Conservation (phyloP, 1,284 basidiomycete species). For the Acaromyces ingoldii region DNA sequence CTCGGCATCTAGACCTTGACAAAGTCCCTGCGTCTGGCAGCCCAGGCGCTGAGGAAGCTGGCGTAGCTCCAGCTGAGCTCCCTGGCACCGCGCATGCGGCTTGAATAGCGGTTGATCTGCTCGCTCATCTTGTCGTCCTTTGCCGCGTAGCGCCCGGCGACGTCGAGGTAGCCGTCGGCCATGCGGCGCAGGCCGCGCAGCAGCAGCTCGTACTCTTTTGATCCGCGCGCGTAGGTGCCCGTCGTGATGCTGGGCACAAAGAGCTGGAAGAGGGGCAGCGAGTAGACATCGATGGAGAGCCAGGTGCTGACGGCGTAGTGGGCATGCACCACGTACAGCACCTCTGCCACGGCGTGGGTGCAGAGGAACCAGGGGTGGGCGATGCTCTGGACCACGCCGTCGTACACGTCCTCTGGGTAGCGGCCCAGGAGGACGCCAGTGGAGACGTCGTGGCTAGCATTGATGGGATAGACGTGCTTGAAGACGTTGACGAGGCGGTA, state of each 20-base stretch:
- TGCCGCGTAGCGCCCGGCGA: conserved; percentile 10
- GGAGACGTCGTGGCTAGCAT: conserved; percentile 3
- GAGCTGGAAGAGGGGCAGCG: conserved; percentile 6
- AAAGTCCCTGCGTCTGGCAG: not conserved
- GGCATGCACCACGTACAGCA: conserved; percentile 13
- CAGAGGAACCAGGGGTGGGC: conserved; percentile 27
- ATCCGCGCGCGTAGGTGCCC: conserved; percentile 11
- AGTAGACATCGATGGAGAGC: conserved; percentile 8
- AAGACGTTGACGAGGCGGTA: conserved; percentile 18
- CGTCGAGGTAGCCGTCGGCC: conserved; percentile 14
- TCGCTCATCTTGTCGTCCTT: conserved; percentile 17
- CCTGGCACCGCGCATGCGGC: conserved; percentile 15
- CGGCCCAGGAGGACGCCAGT: conserved; percentile 17
- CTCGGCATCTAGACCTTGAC: no score
- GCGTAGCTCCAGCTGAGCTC: conserved; percentile 12
- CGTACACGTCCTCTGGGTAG: conserved; percentile 26
- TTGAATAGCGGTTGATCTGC: conserved; percentile 19
- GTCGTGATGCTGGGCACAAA: not conserved
- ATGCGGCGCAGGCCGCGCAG: conserved; percentile 12
- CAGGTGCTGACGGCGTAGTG: conserved; percentile 1
- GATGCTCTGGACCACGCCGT: conserved; percentile 17
- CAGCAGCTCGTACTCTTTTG: conserved; percentile 5
- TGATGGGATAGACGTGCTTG: conserved; percentile 17
- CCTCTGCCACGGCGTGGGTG: conserved; percentile 17
- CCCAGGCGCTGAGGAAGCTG: conserved; percentile 1